Evolutionary conservation across 805 yeast genomes (phyloP).

Genomic region (Candida qinlingensis): DNA sequence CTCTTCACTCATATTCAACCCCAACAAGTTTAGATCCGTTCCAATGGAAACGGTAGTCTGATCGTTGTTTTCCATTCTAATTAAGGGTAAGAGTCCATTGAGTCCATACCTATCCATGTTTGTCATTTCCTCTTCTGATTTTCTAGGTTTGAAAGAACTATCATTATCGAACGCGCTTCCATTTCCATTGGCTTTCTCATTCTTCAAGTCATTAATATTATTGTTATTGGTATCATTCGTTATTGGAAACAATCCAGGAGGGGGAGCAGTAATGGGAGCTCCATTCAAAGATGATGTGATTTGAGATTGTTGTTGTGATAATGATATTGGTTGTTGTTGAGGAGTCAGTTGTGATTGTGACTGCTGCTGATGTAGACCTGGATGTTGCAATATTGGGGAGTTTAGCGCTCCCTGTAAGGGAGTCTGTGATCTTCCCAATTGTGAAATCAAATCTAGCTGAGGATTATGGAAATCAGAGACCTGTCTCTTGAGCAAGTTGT

Average conservation of each 20-base stretch:
- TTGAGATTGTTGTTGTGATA: slow-evolving; percentile 4
- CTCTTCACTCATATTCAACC: slow-evolving; percentile 48
- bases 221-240: not conserved
- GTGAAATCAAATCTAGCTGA: slow-evolving; percentile 6
- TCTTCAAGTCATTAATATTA: not conserved
- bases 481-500: slow-evolving; percentile 4
- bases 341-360: not conserved
- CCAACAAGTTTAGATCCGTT: slow-evolving; percentile 62
- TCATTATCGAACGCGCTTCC: too few relatives aligned
- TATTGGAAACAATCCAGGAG: slow-evolving; percentile 7
- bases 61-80: slow-evolving; percentile 59
- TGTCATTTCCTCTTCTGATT: slow-evolving; percentile 21
- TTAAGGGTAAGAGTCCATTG: slow-evolving; percentile 53
- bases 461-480: slow-evolving; percentile 6
- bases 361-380: slow-evolving; percentile 3
- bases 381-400: slow-evolving; percentile 7
- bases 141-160: not conserved
- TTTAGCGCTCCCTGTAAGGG: slow-evolving; percentile 13
- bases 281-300: too few relatives aligned
- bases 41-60: slow-evolving; percentile 68
- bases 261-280: slow-evolving; percentile 1
- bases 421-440: slow-evolving; percentile 11
- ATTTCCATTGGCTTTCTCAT: not conserved
- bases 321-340: slow-evolving; percentile 6
- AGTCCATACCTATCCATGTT: slow-evolving; percentile 66